A percentile compares a stretch with the other conserved stretches of the same genome.
Evolutionary conservation across 192 early-diverging fungal genomes (phyloP).

Genomic region (Umbelopsis sp.): DNA sequence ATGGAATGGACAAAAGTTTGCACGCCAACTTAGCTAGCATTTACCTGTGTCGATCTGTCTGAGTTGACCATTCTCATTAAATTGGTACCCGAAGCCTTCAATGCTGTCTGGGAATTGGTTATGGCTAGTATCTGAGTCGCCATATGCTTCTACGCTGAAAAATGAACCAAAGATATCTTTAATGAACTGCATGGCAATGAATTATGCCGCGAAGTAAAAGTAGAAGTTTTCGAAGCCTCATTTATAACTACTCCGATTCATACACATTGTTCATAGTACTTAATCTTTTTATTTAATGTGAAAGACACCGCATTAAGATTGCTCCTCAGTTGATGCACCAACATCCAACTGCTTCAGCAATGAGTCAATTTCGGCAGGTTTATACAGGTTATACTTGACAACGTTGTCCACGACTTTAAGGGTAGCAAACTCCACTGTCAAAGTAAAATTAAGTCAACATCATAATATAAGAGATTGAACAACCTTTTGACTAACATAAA

Average conservation of each 20-base stretch:
- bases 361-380: slow-evolving; percentile 77
- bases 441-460: slow-evolving; percentile 15
- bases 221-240: too few species aligned
- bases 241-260: not conserved
- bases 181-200: not conserved
- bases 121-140: not conserved
- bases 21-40: not conserved
- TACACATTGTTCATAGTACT: too few species aligned
- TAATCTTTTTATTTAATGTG: slow-evolving; percentile 17
- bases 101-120: slow-evolving; percentile 14
- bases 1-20: not conserved
- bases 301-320: not conserved
- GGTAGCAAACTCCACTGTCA: slow-evolving; percentile 87
- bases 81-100: slow-evolving; percentile 14
- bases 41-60: slow-evolving; percentile 5
- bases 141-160: not conserved
- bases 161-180: not conserved
- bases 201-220: too few species aligned
- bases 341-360: slow-evolving; percentile 78
- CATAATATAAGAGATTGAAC: not conserved
- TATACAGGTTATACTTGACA: slow-evolving; percentile 69
- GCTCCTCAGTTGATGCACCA: slow-evolving; percentile 30
- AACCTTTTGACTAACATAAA: not conserved
- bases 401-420: slow-evolving; percentile 62
- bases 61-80: slow-evolving; percentile 21